Base-by-base conservation (phyloP, 73 alveolate species). In the Effrenium voratum region DNA sequence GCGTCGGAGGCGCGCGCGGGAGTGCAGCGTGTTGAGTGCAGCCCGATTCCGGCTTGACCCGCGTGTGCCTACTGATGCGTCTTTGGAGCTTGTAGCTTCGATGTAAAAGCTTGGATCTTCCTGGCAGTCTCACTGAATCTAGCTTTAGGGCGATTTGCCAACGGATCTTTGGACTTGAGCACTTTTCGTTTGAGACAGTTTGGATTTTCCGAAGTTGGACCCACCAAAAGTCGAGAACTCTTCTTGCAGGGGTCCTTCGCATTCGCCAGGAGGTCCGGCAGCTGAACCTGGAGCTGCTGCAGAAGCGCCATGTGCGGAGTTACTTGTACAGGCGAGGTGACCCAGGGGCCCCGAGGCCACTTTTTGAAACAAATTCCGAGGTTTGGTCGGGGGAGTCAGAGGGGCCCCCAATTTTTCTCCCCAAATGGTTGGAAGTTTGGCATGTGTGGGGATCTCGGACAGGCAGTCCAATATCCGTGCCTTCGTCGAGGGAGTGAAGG, bases 241-340 rank as follows among this genome's bases (percentile, higher is more conserved):
- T 41, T 36, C 84, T 24, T 36, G 26, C 38, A 15, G 84, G 44
- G 15, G 80, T 68, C 41, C 16, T n/a, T n/a, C 10, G 80, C 80
- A n/a, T 34, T 24, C 28, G 34, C 43, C 52, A 87, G 41, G 68
- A 43, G 36, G 63, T 63, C 49, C 68, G 52, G 45, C 49, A 30
- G 50, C 60, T 85, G 46, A 55, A 85, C n/a, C 36, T 30, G 32
- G 75, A 85, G 52, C 83, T 87, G n/a, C 68, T 72, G 28, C 28
- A 24, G 26, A 87, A 87, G 84, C 82, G 95, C 46, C 95, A 72
- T 47, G 95, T 87, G 84, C 95, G 95, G 19, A 72, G 46, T 38
- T 15, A 28, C 38, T 73, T 87, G 40, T 60, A 87, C 95, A 59
- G 84, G 94, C 60, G 16, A 19, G n/a, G 16, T 40, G 28, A 30